phyloP scores from a whole-genome alignment of 2,329 filamentous ascomycete species.

The Dactylella cylindrospora region DNA sequence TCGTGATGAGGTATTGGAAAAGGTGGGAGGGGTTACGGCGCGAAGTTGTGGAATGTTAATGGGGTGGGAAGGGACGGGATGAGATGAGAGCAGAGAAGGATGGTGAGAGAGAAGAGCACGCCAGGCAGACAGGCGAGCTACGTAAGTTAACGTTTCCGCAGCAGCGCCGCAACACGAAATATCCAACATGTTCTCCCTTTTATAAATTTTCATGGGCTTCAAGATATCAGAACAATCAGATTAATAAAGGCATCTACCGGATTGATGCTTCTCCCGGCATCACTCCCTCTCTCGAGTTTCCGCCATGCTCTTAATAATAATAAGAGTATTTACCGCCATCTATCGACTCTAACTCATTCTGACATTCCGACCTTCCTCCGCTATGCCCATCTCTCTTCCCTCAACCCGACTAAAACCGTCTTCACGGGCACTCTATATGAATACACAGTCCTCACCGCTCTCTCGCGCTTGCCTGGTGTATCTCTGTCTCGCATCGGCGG shows the following conservation, averaged over 20 bases:
- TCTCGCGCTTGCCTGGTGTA: conserved; percentile 64
- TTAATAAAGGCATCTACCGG: too few relatives aligned
- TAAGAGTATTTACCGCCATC: too few relatives aligned
- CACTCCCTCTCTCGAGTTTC: too few relatives aligned
- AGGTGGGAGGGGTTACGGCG: neutral
- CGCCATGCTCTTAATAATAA: too few relatives aligned
- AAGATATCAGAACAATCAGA: too few relatives aligned
- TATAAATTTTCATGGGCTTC: too few relatives aligned
- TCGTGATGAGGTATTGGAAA: neutral
- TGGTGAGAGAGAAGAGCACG: too few relatives aligned
- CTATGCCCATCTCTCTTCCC: conserved; percentile 62
- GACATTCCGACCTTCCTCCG: conserved; percentile 66
- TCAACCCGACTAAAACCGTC: conserved; percentile 61
- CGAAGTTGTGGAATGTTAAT: neutral
- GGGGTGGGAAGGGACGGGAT: neutral
- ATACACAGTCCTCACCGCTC: conserved; percentile 64
- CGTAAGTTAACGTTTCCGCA: too few relatives aligned
- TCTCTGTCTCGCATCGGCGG: conserved; percentile 66
- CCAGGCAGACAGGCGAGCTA: too few relatives aligned
- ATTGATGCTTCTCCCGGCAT: too few relatives aligned
- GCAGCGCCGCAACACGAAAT: too few relatives aligned
- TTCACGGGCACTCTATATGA: conserved; percentile 77
- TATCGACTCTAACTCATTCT: conserved; percentile 58
- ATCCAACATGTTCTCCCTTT: too few relatives aligned
- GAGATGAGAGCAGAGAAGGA: neutral